Base-by-base conservation (phyloP, 169 alveolate species). In the Amoebophrya sp. region DNA sequence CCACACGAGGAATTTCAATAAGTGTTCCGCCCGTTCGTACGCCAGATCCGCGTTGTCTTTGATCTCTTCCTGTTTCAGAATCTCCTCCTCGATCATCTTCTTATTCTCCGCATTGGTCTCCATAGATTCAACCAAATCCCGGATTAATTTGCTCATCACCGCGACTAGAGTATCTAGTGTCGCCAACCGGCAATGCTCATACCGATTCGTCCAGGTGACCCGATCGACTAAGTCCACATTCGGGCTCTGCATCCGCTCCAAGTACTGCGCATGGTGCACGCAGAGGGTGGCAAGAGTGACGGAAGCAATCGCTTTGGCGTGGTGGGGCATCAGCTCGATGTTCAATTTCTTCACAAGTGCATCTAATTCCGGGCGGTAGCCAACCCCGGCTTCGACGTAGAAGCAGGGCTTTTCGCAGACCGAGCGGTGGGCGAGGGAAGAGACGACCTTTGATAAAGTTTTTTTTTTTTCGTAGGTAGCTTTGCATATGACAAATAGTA, bases 181-280 rank as follows among this genome's bases (percentile, higher is more conserved):
- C 7, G 83, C 83, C 83, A 66, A 0, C 32, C 83, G 83, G 10
- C 35, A 7, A 25, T 66, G 83, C 83, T 66, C 83, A 25, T 66
- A 66, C 32, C 83, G 83, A 25, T 66, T 66, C 38, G 83, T 66
- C 83, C 83, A 66, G 32, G 83, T 66, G 10, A 66, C 83, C 7
- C 83, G 83, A 25, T 66, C 83, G 10, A n/a, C 83, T 2, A 66
- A 3, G 35, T 66, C 83, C 83, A 66, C 29, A 25, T n/a, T 66
- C 29, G 39, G 29, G 18, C 10, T 12, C 83, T 66, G 83, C 83
- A 66, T 66, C 35, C 83, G 29, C 83, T 66, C 38, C 83, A 66
- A 66, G 83, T 66, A 66, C 83, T 66, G 83, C 83, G 83, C 83
- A 25, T 66, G 83, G 35, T 66, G 83, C 32, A 66, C 83, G 83